phyloP scores from a whole-genome alignment of 1,284 basidiomycete genomes.

The Marasmius sp. region DNA sequence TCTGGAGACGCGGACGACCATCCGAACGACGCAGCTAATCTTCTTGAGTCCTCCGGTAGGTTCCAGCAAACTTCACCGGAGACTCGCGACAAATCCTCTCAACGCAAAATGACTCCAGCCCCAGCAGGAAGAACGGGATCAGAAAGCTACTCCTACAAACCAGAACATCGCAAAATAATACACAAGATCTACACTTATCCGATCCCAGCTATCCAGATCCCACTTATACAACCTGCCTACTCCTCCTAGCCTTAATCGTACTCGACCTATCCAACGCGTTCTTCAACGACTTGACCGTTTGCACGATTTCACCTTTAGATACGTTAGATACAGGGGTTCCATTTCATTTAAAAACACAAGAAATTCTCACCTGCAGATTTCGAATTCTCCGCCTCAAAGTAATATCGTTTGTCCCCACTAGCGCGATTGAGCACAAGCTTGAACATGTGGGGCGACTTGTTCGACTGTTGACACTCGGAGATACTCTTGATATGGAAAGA shows the following conservation, averaged over 20 bases:
- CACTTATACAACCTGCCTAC: constrained; percentile 42
- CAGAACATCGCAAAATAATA: no score
- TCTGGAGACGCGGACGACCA: no score
- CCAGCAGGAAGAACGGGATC: no score
- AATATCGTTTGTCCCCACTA: constrained; percentile 86
- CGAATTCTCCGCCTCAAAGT: constrained; percentile 93
- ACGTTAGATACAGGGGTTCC: neutral
- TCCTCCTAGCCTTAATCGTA: constrained; percentile 57
- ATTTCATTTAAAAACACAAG: neutral
- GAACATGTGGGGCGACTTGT: constrained; percentile 81
- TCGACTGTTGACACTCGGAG: constrained; percentile 79
- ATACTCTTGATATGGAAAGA: constrained; percentile 93
- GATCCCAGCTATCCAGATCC: no score
- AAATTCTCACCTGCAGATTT: constrained; percentile 69
- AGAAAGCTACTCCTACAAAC: no score
- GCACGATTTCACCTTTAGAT: constrained; percentile 67
- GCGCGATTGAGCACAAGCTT: constrained; percentile 57
- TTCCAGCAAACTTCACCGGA: no score
- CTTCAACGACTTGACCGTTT: constrained; percentile 63
- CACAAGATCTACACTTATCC: no score
- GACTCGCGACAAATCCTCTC: no score
- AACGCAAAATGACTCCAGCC: no score
- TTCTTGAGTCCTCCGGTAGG: no score
- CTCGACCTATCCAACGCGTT: constrained; percentile 55
- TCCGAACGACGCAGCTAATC: no score